Conservation (phyloP, 192 early-diverging fungal genomes). For the Coemansia sp. region DNA sequence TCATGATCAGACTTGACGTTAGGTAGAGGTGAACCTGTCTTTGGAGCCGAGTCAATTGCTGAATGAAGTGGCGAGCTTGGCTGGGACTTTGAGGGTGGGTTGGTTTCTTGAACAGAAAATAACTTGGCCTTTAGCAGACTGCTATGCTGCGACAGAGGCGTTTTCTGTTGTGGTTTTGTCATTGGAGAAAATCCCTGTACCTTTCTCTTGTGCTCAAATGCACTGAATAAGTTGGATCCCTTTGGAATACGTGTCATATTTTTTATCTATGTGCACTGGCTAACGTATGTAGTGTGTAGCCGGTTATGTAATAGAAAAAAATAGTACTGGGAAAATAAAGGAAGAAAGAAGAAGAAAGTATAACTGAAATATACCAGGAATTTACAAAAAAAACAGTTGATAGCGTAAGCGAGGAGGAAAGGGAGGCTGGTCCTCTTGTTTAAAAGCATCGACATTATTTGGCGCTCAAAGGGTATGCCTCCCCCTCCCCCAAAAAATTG, state of each 20-base stretch:
- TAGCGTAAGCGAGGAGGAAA: background rate
- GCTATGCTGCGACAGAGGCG: background rate
- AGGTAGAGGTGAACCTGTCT: background rate
- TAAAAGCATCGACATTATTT: background rate
- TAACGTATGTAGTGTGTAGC: background rate
- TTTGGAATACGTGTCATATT: background rate
- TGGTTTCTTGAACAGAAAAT: background rate
- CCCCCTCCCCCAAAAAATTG: background rate
- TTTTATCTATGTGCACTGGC: background rate
- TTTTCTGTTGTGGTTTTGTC: background rate
- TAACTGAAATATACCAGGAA: background rate
- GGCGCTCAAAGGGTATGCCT: background rate
- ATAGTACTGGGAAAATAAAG: no score
- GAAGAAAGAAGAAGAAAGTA: background rate
- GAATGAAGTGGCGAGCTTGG: background rate
- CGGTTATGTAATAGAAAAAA: background rate
- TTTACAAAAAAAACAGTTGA: background rate
- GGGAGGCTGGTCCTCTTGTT: background rate
- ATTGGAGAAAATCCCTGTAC: background rate
- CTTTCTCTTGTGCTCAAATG: constrained; percentile 6
- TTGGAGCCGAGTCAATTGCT: background rate
- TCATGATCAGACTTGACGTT: no score
- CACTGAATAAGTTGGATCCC: constrained; percentile 1
- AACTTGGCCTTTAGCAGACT: background rate
- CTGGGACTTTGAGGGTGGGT: background rate